A percentile compares a stretch with the other conserved stretches of the same genome.
Conservation (phyloP, 441 rosid genomes). For the California macrophylla region DNA sequence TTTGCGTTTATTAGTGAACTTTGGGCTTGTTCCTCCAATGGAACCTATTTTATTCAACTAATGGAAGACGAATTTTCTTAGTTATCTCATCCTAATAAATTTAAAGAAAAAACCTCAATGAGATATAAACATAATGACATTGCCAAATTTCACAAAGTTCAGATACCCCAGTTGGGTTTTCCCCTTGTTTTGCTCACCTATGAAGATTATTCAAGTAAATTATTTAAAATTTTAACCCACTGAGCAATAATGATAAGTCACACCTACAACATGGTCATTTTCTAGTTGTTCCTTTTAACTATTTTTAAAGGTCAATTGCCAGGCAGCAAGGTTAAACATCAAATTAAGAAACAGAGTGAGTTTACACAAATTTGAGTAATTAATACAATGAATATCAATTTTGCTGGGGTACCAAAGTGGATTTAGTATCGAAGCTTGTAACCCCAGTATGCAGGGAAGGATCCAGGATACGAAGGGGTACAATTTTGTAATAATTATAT, state of each 20-base stretch:
- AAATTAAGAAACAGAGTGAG: background rate
- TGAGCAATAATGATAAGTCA: background rate
- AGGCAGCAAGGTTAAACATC: background rate
- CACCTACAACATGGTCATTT: background rate
- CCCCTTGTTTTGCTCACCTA: background rate
- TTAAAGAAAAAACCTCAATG: too few relatives aligned
- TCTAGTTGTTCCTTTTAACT: background rate
- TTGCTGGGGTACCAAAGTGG: background rate
- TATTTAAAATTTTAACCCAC: background rate
- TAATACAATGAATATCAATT: background rate
- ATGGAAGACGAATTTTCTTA: background rate
- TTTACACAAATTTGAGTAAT: background rate
- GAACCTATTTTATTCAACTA: background rate
- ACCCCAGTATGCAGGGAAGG: background rate
- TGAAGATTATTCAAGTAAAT: background rate
- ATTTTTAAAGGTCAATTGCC: background rate
- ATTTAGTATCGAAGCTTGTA: background rate
- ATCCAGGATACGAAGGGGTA: too few relatives aligned
- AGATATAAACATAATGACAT: too few relatives aligned
- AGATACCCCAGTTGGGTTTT: background rate
- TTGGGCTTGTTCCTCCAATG: background rate
- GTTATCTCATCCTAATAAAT: background rate
- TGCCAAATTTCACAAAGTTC: too few relatives aligned
- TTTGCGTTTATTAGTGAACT: background rate
- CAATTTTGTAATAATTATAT: too few relatives aligned